Base-by-base conservation (phyloP, 2,329 filamentous ascomycete genomes). In the Cladophialophora exuberans region DNA sequence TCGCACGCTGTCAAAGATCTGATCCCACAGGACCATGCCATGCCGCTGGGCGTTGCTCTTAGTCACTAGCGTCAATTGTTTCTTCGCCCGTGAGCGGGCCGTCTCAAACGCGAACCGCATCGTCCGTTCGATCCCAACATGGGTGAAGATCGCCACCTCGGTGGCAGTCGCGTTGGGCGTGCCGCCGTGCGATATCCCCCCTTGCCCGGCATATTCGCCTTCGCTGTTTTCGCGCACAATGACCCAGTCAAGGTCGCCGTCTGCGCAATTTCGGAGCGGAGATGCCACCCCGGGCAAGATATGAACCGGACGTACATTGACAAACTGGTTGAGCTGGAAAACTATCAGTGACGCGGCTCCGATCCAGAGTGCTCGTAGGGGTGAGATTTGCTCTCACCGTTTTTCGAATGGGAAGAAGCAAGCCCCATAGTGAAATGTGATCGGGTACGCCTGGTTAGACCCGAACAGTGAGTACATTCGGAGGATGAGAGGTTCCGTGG, bases 11-110 rank as follows among this genome's bases (percentile, higher is more conserved):
- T 85, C 81, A 13, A 58, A 54, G 15, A 54, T 42, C 36, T 36
- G 31, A 39, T 62, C 60, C 60, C 60, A 62, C 43, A 56, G 60
- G 66, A 87, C 93, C 62, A 88, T 90, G 75, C 83, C 88, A 67
- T 97, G 84, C 85, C 97, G 97, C 61, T 97, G 89, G 78, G 94
- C 94, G 75, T 99, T 94, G 72, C 88, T 92, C 89, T 97, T 99
- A 92, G 97, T 97, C 79, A 97, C 97, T 72, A 92, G 97, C 74
- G 94, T 94, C 85, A 99, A 97, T 87, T 97, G 94, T 73, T 85
- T 92, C 81, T 90, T 89, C 76, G 92, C 91, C 70, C 96, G 88
- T 67, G 89, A 84, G 77, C 94, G 83, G 66, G 94, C 94, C 73
- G 97, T 90, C 80, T 97, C 93, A 85, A 99, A 97, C 68, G 94